Base-by-base conservation (phyloP, 441 rosid species). In the Erysimum pusillum region DNA sequence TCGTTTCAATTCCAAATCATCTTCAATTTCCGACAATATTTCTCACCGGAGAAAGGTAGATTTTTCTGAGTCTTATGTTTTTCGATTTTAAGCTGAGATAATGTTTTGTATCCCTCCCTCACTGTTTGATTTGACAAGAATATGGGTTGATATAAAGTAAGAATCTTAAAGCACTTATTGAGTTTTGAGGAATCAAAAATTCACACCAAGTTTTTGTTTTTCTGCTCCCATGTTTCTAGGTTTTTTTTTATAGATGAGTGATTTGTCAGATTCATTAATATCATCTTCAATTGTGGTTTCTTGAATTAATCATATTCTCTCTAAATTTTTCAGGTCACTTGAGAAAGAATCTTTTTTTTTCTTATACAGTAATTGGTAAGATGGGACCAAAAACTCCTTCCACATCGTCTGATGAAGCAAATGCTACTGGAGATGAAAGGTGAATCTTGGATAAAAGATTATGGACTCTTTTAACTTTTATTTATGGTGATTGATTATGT, bases 361-460 rank as follows among this genome's bases (percentile, higher is more conserved):
- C 2, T 31, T 65, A n/a, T 31, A n/a, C n/a, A n/a, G n/a, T n/a
- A 60, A 18, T 52, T 31, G 18, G 22, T 46, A 59, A 13, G 74
- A 92, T 88, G 97, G 89, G 75, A 44, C 88, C 88, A 2, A 89
- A 86, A 67, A 46, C 75, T 78, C 70, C 81, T 80, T 71, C 88
- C 38, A 71, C 87, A 8, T 61, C 71, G 14, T 82, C 63, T 73
- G 91, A 83, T 70, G 80, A 85, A 69, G 82, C 65, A 6, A 77
- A 87, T 80, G 76, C 22, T 64, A 56, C 73, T 5, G 76, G 17
- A 25, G 86, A 81, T 59, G 35, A 59, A 53, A 76, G 70, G 60
- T 76, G 61, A 36, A 11, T 65, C 18, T 25, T 22, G 31, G 31
- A 28, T 10, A 8, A 39, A 2, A 39, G 35, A 36, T 7, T 9